Base-by-base conservation (phyloP, 2,329 filamentous ascomycete species). In the Zasmidium angulare region DNA sequence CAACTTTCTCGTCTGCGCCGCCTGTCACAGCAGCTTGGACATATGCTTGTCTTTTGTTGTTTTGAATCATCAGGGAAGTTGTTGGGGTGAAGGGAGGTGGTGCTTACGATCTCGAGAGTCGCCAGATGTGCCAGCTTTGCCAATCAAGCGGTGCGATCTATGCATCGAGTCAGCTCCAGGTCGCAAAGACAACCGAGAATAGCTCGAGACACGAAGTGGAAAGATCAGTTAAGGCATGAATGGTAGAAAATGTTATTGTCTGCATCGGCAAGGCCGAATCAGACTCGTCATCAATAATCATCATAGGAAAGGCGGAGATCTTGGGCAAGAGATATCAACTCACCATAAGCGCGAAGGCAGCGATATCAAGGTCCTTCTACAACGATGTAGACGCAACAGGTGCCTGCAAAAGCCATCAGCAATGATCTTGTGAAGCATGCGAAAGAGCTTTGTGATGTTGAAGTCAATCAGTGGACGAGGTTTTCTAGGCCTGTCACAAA, bases 401-500 rank as follows among this genome's bases (percentile, higher is more conserved):
- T 36, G 4, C 36, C 36, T 43, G 36, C 14, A 3, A 19, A 3
- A 43, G 36, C 11, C 3, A 43, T 43, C 36, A 43, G 36, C 36
- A 43, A 17, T 43, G 12, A 17, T 14, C 36, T 43, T 43, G 11
- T 19, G 14, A 14, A 49, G 10, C 21, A 26, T 50, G 9, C n/a
- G n/a, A n/a, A n/a, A n/a, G 23, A 50, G 10, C 21, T 50, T 50
- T 22, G 36, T 20, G 40, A 50, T 59, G 40, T 59, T 54, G 53
- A 49, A 53, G 47, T 49, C 43, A 19, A 68, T 76, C 74, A 76
- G 74, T 76, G 73, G 74, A 74, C 74, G 71, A 76, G 74, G 74
- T 76, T 76, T 76, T 76, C 74, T 76, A 76, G 73, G 74, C 74
- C 74, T 76, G 74, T 74, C 74, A 63, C 74, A 74, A 65, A 74